Conservation (phyloP, 164 flowering plant genomes). For the Vitis riparia region DNA sequence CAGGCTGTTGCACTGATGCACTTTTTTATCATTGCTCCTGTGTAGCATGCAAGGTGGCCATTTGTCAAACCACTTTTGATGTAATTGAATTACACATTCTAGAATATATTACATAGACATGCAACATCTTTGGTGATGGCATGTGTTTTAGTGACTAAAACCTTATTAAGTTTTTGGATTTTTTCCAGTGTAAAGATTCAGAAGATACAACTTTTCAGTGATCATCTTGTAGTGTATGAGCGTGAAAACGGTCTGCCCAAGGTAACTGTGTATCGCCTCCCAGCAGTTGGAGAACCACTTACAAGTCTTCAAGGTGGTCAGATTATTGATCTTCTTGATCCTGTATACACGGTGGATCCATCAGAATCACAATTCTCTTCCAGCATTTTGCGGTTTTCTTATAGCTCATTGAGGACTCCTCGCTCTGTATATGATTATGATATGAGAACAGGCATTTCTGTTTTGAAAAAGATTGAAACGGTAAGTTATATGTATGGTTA, state of each 20-base stretch:
- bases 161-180: slow-evolving; percentile 5
- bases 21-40: too few species aligned
- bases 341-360: slow-evolving; percentile 60
- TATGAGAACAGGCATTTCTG: slow-evolving; percentile 71
- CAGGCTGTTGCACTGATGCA: too few species aligned
- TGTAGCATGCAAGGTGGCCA: too few species aligned
- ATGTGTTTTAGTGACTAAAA: slow-evolving; percentile 1
- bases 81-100: too few species aligned
- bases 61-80: too few species aligned
- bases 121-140: neutral
- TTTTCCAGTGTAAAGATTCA: slow-evolving; percentile 73
- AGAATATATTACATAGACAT: neutral
- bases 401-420: slow-evolving; percentile 90
- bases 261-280: slow-evolving; percentile 61
- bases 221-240: slow-evolving; percentile 66
- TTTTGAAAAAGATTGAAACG: slow-evolving; percentile 67
- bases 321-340: slow-evolving; percentile 73
- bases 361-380: slow-evolving; percentile 64
- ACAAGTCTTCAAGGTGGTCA: slow-evolving; percentile 56
- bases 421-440: slow-evolving; percentile 82
- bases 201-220: slow-evolving; percentile 59
- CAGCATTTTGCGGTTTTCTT: slow-evolving; percentile 60
- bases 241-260: slow-evolving; percentile 80
- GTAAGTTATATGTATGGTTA: slow-evolving; percentile 33
- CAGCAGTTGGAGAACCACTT: slow-evolving; percentile 61